Evolutionary conservation across 176 grass and related monocot genomes (phyloP), one percentile per base, ranked within the genome.

Genomic region (Bothriochloa decipiens): DNA sequence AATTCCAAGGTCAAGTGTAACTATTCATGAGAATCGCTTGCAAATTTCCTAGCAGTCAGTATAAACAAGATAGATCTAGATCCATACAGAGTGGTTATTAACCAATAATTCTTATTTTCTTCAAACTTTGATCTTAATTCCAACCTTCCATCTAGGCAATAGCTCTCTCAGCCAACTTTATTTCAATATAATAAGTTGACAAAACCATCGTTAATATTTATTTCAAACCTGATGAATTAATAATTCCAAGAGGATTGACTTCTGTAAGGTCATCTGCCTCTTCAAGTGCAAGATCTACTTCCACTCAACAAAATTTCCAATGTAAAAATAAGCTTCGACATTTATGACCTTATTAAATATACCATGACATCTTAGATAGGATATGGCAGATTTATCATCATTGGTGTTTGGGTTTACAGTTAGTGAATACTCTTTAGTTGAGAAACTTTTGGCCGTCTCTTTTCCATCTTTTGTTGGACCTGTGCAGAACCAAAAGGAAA

Each of bases 341-440:
- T 10, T 3, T 15, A 32, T 82, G 57, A 28, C 27, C 27, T 43
- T 81, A 40, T 65, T 65, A 55, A 11, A 27, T 33, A 15, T 29
- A 26, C 25, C 28, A 70, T 28, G 12, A 23, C 65, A 68, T 46
- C 23, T 68, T 68, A 77, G 12, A 68, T 16, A 91, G 26, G 37
- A 60, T 80, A 86, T 18, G 55, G 43, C 47, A 61, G 15, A 18
- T 46, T 49, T 23, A 36, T 22, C 47, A 82, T 76, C 42, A 36
- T 73, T 85, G n/a, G 32, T 66, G 43, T 40, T 69, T 79, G 70
- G 63, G 65, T 65, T 85, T 85, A 91, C 58, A 79, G 76, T 78
- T 74, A 86, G 72, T 86, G 42, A 90, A 88, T 98, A 98, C 96
- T 93, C 83, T 65, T 89, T 95, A 36, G 89, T 81, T 57, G 93